Evolutionary conservation across 164 flowering plant species (phyloP).

Genomic region (Liriodendron chinense): DNA sequence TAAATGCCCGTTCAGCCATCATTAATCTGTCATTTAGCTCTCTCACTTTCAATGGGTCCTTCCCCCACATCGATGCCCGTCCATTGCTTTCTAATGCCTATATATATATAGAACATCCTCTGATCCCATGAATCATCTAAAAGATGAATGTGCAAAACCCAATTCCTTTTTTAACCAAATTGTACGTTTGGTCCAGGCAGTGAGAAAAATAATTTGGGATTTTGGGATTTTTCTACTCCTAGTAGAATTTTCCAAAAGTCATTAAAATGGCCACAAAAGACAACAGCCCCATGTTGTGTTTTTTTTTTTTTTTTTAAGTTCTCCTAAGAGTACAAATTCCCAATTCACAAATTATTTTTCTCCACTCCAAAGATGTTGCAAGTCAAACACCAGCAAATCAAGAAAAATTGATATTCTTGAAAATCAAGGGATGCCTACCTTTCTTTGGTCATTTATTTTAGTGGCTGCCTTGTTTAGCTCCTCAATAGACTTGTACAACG

Average conservation of each 20-base stretch:
- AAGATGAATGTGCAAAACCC: too few relatives aligned
- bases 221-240: too few relatives aligned
- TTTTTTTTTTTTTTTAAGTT: too few relatives aligned
- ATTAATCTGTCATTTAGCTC: constrained; percentile 69
- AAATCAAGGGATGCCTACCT: constrained; percentile 33
- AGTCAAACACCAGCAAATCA: neutral
- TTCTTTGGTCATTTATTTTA: constrained; percentile 36
- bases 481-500: constrained; percentile 55
- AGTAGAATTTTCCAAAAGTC: too few relatives aligned
- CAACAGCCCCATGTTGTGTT: too few relatives aligned
- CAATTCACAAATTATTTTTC: neutral
- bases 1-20: constrained; percentile 82
- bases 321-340: neutral
- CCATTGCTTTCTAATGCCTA: constrained; percentile 41
- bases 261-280: too few relatives aligned
- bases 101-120: constrained; percentile 7
- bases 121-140: too few relatives aligned
- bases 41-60: constrained; percentile 33
- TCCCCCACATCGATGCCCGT: constrained; percentile 42
- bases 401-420: neutral
- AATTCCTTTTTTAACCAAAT: too few relatives aligned
- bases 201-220: too few relatives aligned
- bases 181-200: too few relatives aligned
- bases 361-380: neutral
- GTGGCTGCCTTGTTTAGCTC: constrained; percentile 53